phyloP scores from a whole-genome alignment of 164 flowering plant genomes.

The Saururus chinensis region DNA sequence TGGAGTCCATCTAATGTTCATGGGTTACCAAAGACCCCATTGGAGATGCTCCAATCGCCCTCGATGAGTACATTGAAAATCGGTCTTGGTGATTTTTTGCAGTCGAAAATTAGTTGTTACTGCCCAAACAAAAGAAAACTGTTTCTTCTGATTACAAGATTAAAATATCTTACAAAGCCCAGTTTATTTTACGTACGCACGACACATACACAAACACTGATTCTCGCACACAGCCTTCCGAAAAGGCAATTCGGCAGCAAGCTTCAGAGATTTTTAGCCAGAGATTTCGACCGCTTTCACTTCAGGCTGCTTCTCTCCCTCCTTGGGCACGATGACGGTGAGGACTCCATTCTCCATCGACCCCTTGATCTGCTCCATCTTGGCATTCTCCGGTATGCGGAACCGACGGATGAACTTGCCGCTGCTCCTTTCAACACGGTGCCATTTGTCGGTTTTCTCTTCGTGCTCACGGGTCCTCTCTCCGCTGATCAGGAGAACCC shows the following conservation, averaged over 20 bases:
- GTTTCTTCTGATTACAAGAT: no score
- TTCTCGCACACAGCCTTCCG: background rate
- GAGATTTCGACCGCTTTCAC: background rate
- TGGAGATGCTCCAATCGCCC: no score
- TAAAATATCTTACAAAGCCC: background rate
- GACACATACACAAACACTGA: background rate
- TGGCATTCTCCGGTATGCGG: conserved; percentile 9
- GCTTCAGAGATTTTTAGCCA: background rate
- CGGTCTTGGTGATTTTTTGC: no score
- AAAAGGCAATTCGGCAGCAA: background rate
- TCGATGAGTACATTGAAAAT: no score
- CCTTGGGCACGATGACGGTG: background rate
- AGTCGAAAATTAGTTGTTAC: no score
- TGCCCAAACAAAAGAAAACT: no score
- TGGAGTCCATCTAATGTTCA: no score
- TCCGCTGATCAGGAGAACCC: background rate
- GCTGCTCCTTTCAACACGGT: background rate
- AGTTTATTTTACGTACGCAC: background rate
- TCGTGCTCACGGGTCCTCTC: background rate
- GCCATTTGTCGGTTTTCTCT: conserved; percentile 1
- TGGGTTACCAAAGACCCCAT: no score
- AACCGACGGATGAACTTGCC: background rate
- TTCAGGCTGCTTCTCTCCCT: conserved; percentile 9
- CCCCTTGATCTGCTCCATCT: background rate
- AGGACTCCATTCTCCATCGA: background rate